phyloP scores from a whole-genome alignment of 352 stramenopile species.

The Globisporangium takayamanum region DNA sequence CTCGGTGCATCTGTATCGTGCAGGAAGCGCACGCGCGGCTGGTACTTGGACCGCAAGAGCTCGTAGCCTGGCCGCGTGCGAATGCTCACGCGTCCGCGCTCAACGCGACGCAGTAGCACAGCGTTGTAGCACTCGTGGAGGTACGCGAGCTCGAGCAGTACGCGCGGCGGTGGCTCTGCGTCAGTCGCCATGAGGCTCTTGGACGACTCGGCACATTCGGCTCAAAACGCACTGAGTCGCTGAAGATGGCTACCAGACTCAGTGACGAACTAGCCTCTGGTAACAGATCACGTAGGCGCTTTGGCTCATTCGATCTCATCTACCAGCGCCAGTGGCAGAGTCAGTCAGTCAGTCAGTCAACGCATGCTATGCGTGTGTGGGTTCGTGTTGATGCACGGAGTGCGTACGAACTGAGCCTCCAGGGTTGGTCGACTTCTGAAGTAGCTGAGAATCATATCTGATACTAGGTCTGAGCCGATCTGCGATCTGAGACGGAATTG shows the following conservation, averaged over 20 bases:
- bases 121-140: constrained; percentile 12
- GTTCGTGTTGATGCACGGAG: not conserved
- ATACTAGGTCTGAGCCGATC: not conserved
- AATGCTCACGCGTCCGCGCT: constrained; percentile 6
- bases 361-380: not conserved
- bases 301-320: too few relatives aligned
- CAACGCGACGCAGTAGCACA: constrained; percentile 5
- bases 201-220: not conserved
- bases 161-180: not conserved
- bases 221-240: not conserved
- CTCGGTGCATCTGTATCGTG: constrained; percentile 1
- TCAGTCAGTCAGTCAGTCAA: not conserved
- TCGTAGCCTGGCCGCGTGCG: constrained; percentile 9
- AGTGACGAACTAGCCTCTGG: too few relatives aligned
- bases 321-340: too few relatives aligned
- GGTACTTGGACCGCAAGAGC: constrained; percentile 9
- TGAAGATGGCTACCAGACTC: too few relatives aligned
- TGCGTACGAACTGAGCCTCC: too few relatives aligned
- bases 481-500: too few relatives aligned
- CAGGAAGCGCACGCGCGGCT: constrained; percentile 6
- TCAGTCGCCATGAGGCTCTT: not conserved
- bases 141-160: constrained; percentile 4
- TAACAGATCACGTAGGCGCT: too few relatives aligned
- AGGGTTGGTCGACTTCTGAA: too few relatives aligned
- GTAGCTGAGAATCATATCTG: not conserved